Base-by-base conservation (phyloP, 345 rosid genomes). In the Heritiera littoralis region DNA sequence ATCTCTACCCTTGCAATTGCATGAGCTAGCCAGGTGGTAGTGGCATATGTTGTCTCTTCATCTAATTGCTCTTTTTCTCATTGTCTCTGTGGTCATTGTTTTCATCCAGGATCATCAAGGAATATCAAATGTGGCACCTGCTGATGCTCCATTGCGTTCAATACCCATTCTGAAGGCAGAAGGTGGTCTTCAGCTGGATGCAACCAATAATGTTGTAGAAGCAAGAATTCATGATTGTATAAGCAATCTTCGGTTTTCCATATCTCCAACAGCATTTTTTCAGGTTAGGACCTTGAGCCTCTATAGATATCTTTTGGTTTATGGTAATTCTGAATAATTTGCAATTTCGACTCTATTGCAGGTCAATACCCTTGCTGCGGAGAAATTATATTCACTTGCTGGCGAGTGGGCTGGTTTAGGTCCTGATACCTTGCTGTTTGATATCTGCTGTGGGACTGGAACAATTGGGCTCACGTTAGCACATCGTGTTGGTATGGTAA, bases 391-490 rank as follows among this genome's bases (percentile, higher is more conserved):
- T 87, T 86, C 97, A 14, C 93, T 94, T 85, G 98, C 98, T 84
- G 99, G 98, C 70, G 95, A 96, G 79, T 96, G 98, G 97, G 99
- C 98, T 85, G 90, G 83, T 79, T 85, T 96, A 82, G 91, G 91
- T 82, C 93, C 93, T 18, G 95, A 92, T 82, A 96, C 97, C 48
- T 81, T 96, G 81, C 87, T 96, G 6, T 96, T 96, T 78, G 98
- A 96, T 81, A 81, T 96, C 76, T 96, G 99, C 83, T 96, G 99
- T 82, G 98, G 99, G 71, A 96, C 99, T 41, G 97, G 99, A 78
- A 94, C 97, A 32, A 96, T 96, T 38, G 98, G 98, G 58, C 95
- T 96, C 60, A 96, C 98, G 2, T 80, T 92, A 56, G 99, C 98
- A 1, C 92, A 89, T 85, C 94, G 88, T 79, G 99, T 96, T 80